These are phyloP conservation scores for Globisporangium parvum DNA, from an alignment of 352 stramenopile genomes.

Conservation along the genomic window DNA sequence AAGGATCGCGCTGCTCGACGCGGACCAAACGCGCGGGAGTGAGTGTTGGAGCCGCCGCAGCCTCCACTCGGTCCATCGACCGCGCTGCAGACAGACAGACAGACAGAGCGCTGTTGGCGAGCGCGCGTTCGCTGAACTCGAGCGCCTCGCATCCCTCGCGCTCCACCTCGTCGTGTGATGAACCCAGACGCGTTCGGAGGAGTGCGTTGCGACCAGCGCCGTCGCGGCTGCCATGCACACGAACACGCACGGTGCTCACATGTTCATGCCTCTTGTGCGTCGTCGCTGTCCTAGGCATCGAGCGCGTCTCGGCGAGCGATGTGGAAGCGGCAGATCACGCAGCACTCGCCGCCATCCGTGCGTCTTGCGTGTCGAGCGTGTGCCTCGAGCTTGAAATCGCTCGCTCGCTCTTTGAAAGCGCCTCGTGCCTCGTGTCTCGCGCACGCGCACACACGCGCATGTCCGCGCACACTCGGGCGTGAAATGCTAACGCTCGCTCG, in stretches of 20 bases:
- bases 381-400: background rate
- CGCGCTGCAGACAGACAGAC: too few species aligned
- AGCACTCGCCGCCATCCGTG: constrained; percentile 16
- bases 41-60: too few species aligned
- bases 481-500: background rate
- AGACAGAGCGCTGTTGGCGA: too few species aligned
- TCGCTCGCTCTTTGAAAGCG: too few species aligned
- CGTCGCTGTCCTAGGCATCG: constrained; percentile 25
- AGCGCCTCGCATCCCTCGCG: too few species aligned
- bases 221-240: background rate
- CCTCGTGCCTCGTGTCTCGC: background rate
- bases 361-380: background rate
- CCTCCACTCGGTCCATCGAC: too few species aligned
- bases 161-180: background rate
- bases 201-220: constrained; percentile 11
- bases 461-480: too few species aligned
- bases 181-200: constrained; percentile 19
- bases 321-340: constrained; percentile 58
- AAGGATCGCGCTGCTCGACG: too few species aligned
- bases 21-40: too few species aligned
- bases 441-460: background rate
- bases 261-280: background rate
- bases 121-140: too few species aligned
- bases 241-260: too few species aligned
- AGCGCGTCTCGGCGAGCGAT: constrained; percentile 49